Evolutionary conservation across 495 filamentous ascomycete genomes (phyloP), one percentile per base, ranked within the genome.

Genomic region (Aspergillus indologenus): DNA sequence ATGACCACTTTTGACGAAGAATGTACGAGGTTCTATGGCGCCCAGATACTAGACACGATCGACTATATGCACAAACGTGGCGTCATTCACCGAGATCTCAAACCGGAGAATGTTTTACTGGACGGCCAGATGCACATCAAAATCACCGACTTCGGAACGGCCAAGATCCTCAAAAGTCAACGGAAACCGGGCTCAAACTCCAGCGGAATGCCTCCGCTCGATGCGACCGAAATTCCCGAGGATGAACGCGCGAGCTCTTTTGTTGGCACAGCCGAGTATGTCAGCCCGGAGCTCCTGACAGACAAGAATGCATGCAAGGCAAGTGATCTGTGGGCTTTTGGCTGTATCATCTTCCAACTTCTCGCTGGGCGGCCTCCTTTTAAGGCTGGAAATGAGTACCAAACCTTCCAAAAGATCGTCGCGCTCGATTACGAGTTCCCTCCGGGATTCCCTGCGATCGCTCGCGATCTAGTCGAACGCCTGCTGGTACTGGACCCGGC

Each of bases 341-440:
- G 95, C n/a, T 99, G 95, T 72, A 99, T 99, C 60, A 88, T 99
- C 58, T 99, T 96, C 71, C 95, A 99, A 73, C 81, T 99, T 29
- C 76, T 99, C 40, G 89, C 89, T 24, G 95, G 95, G 17, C 84
- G 95, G 48, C 95, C 95, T 15, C 95, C 95, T 0, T 99, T 99
- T 79, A 99, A 99, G 71, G 95, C 87, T 2, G 89, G 80, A n/a
- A 96, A 96, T 63, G 95, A 99, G 71, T 99, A 97, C 65, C 83
- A 90, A 61, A 99, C 95, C 0, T 99, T 99, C 70, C 95, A 99
- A 68, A 98, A 97, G 74, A 99, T 99, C 61, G 90, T 99, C 45
- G 84, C 80, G 21, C 78, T 99, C 50, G 92, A 98, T 34, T 99
- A 97, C 65, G 87, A 92, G 57, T 99, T 97, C 63, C 95, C 95